Evolutionary conservation across 2,329 filamentous ascomycete species (phyloP).

Genomic region (Tolypocladium ophioglossoides): DNA sequence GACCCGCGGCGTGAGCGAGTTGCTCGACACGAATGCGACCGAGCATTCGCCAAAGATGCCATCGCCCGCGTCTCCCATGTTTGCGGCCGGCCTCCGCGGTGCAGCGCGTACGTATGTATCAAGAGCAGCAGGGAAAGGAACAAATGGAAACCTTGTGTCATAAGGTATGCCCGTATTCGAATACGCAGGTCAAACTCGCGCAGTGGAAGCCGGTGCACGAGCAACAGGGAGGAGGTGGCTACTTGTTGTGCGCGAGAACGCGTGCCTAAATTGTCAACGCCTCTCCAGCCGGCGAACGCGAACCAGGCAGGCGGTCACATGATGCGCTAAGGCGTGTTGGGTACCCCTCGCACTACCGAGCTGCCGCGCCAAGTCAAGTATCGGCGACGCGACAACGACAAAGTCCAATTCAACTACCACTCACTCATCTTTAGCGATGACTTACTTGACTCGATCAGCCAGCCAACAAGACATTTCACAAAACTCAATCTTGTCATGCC

Average conservation of each 20-base stretch:
- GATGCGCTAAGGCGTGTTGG: slow-evolving; percentile 4
- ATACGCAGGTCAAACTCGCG: neutral
- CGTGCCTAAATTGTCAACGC: slow-evolving; percentile 4
- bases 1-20: slow-evolving; percentile 25
- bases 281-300: slow-evolving; percentile 16
- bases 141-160: neutral
- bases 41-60: slow-evolving; percentile 30
- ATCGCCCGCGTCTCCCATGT: slow-evolving; percentile 19
- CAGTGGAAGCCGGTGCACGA: neutral
- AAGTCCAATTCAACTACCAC: neutral
- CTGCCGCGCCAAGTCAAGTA: neutral
- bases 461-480: neutral
- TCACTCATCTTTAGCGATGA: no score
- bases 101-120: neutral
- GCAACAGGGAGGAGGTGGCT: neutral
- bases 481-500: neutral
- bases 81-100: neutral
- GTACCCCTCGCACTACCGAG: neutral
- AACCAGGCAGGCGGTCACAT: slow-evolving; percentile 25
- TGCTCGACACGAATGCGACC: slow-evolving; percentile 35
- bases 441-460: no score
- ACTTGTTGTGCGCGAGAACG: slow-evolving; percentile 1
- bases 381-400: neutral
- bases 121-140: neutral
- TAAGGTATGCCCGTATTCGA: neutral